phyloP scores from a whole-genome alignment of 2,329 filamentous ascomycete species.

The Daldinia sp. region DNA sequence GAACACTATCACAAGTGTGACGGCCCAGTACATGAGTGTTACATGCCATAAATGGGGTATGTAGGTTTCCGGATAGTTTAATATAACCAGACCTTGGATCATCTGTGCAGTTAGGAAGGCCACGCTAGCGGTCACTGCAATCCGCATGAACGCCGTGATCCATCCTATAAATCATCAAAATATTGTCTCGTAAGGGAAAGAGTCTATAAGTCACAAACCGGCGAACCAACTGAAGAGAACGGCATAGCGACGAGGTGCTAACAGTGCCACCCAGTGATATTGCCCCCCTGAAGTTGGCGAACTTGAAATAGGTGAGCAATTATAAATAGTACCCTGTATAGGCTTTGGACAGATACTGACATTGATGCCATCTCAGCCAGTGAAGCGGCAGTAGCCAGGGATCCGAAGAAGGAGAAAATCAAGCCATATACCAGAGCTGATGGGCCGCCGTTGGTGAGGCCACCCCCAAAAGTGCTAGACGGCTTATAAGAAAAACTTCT shows the following conservation, averaged over 20 bases:
- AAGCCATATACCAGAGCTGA: constrained; percentile 21
- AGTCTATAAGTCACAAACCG: constrained; percentile 55
- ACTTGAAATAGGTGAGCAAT: constrained; percentile 39
- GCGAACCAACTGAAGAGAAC: constrained; percentile 67
- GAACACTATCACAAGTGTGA: constrained; percentile 60
- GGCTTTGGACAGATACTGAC: background rate
- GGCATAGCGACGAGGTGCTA: constrained; percentile 61
- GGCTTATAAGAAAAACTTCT: background rate
- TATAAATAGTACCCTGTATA: too few relatives aligned
- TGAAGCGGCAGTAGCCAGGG: constrained; percentile 9
- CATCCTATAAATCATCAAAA: constrained; percentile 52
- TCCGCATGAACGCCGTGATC: constrained; percentile 59
- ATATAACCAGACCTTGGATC: constrained; percentile 59
- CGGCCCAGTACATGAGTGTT: constrained; percentile 62
- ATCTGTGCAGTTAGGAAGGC: constrained; percentile 61
- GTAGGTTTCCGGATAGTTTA: constrained; percentile 56
- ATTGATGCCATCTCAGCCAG: constrained; percentile 17
- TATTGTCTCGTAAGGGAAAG: background rate
- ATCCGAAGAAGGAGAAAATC: constrained; percentile 28
- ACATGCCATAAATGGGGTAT: constrained; percentile 57
- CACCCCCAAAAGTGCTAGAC: background rate
- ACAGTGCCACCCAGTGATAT: constrained; percentile 70
- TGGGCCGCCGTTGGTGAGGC: constrained; percentile 9
- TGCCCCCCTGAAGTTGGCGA: constrained; percentile 67
- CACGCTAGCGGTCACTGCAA: constrained; percentile 58